Conservation (phyloP, 345 rosid species). For the Eucalyptus regnans region DNA sequence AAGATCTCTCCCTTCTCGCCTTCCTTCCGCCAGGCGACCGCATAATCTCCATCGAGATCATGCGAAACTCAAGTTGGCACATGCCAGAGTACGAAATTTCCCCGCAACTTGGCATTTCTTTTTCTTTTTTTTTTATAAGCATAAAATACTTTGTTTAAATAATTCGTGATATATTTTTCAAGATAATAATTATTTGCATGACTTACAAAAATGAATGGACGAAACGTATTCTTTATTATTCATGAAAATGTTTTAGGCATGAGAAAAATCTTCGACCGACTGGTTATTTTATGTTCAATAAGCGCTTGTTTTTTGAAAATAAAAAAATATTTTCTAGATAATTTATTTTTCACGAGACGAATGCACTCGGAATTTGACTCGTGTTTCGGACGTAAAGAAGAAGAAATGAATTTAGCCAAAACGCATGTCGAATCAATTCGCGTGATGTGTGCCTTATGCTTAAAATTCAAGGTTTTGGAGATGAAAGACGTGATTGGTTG, state of each 20-base stretch:
- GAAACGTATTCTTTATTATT: no score
- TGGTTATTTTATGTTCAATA: rapidly evolving
- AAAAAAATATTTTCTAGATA: no score
- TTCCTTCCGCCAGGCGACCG: background rate
- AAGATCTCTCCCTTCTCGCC: background rate
- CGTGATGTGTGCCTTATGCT: rapidly evolving
- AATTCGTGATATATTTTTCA: no score
- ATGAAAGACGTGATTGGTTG: background rate
- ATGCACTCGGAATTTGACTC: background rate
- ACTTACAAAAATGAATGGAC: background rate
- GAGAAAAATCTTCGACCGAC: background rate
- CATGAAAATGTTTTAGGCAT: no score
- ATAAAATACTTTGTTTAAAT: no score
- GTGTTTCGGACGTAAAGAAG: background rate
- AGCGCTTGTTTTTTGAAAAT: no score
- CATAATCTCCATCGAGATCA: no score
- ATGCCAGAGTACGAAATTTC: background rate
- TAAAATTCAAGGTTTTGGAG: background rate
- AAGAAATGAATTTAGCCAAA: background rate
- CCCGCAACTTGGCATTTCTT: background rate
- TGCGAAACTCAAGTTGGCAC: background rate
- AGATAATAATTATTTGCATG: background rate
- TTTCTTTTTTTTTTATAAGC: no score
- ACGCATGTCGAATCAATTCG: background rate
- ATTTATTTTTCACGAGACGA: rapidly evolving